Percentiles rank a stretch among this genome's conserved stretches.
These are phyloP conservation scores for Diaporthe nobilis DNA, from an alignment of 2,329 filamentous ascomycete species.

Conservation along the genomic window DNA sequence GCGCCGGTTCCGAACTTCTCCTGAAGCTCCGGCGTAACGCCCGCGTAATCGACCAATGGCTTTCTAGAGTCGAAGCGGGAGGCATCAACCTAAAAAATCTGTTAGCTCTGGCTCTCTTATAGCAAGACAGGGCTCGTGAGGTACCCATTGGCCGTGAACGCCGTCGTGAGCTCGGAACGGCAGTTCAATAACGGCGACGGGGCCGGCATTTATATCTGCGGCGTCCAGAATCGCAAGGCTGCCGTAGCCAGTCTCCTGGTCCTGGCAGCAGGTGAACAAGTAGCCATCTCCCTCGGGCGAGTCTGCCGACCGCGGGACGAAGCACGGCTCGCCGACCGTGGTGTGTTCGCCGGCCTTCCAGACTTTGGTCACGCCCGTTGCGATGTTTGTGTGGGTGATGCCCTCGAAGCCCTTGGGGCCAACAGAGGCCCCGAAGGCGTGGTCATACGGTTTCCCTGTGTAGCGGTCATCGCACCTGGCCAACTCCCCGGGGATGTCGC, in stretches of 20 bases:
- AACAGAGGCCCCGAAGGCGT: neutral
- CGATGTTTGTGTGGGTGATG: neutral
- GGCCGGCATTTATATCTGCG: neutral
- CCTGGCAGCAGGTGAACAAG: neutral
- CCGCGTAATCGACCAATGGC: conserved; percentile 9
- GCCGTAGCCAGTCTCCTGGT: conserved; percentile 1
- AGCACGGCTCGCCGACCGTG: conserved; percentile 1
- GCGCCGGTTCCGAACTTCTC: conserved; percentile 1
- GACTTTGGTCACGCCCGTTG: neutral
- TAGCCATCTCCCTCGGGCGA: conserved; percentile 7
- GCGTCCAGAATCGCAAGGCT: neutral
- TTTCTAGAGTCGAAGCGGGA: neutral
- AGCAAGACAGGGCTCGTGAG: too few species aligned
- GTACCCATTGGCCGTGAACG: neutral
- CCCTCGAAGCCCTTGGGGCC: conserved; percentile 5
- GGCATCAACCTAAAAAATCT: neutral
- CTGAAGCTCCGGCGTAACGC: conserved; percentile 1
- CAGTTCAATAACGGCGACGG: neutral
- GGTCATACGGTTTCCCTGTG: neutral
- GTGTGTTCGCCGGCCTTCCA: neutral
- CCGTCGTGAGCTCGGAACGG: conserved; percentile 6
- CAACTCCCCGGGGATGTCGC: neutral
- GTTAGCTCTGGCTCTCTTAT: neutral
- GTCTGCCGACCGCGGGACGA: neutral
- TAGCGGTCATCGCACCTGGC: conserved; percentile 1